Evolutionary conservation across 331 rosid species (phyloP).

Genomic region (Acacia concinna): DNA sequence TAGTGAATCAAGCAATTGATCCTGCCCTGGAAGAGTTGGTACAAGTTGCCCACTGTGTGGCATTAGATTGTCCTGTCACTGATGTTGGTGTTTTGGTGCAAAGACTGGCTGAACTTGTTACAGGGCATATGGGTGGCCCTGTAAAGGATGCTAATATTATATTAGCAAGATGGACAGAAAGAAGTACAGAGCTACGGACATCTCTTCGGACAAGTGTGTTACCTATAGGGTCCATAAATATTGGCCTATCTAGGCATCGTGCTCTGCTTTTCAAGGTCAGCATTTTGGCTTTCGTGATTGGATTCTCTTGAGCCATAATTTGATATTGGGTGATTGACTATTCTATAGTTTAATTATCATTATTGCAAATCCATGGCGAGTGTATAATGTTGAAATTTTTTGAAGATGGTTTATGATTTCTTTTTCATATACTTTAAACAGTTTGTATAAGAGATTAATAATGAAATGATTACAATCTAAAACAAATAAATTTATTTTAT

Average conservation of each 20-base stretch:
- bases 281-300: conserved; percentile 19
- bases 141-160: conserved; percentile 86
- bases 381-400: not conserved
- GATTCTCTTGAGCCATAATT: conserved; percentile 21
- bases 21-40: conserved; percentile 76
- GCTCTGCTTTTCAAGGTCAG: conserved; percentile 98
- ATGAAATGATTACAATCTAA: not conserved
- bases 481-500: not conserved
- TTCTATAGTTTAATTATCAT: not conserved
- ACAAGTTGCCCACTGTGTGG: conserved; percentile 88
- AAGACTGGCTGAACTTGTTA: conserved; percentile 93
- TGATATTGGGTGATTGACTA: not conserved
- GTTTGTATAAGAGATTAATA: conserved; percentile 1
- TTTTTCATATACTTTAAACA: not conserved
- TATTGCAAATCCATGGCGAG: not conserved
- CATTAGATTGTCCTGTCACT: conserved; percentile 76
- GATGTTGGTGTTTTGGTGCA: conserved; percentile 68
- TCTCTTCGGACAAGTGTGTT: conserved; percentile 78
- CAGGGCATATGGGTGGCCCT: conserved; percentile 91
- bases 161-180: conserved; percentile 86
- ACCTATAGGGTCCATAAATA: conserved; percentile 86
- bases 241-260: conserved; percentile 97
- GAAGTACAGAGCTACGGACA: conserved; percentile 74
- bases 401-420: not conserved
- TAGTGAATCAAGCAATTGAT: conserved; percentile 77